These are phyloP conservation scores for Chalaropsis thielavioides DNA, from an alignment of 2,329 filamentous ascomycete genomes.

Conservation along the genomic window DNA sequence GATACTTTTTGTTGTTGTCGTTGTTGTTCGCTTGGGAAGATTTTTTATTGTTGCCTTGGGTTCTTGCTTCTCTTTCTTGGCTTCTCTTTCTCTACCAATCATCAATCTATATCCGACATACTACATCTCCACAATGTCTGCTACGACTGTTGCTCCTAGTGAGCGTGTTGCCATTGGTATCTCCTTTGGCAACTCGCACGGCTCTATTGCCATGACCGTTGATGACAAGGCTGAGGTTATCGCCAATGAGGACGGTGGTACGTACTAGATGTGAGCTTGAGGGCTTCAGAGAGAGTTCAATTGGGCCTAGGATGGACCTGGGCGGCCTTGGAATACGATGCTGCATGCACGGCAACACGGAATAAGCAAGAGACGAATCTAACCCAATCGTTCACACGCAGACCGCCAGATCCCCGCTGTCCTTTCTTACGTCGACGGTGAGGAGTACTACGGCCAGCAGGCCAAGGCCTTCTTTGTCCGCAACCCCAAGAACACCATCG, in stretches of 20 bases:
- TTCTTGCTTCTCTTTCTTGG: constrained; percentile 6
- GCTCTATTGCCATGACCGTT: constrained; percentile 83
- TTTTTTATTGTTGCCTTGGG: not conserved
- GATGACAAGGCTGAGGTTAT: constrained; percentile 96
- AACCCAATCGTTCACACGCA: constrained; percentile 26
- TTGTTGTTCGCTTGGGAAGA: not conserved
- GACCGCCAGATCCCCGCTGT: constrained; percentile 95
- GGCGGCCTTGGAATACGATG: not conserved
- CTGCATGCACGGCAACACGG: not conserved
- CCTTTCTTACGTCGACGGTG: constrained; percentile 85
- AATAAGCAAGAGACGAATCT: not conserved
- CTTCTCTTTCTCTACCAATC: constrained; percentile 7
- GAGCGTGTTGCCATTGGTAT: constrained; percentile 74
- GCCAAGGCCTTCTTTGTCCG: constrained; percentile 87
- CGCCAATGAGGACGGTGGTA: constrained; percentile 95
- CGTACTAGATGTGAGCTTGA: constrained; percentile 23
- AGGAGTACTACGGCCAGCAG: constrained; percentile 93
- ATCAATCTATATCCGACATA: not conserved
- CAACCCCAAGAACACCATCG: constrained; percentile 84
- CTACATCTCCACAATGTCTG: constrained; percentile 16
- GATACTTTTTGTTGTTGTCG: not conserved
- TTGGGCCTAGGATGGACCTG: not conserved
- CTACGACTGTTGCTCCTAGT: constrained; percentile 35
- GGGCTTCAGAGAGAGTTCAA: not conserved
- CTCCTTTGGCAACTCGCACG: constrained; percentile 96